Percentiles rank a stretch among this genome's conserved stretches.
phyloP scores from a whole-genome alignment of 257 asterid species.

The Plantago elongata region DNA sequence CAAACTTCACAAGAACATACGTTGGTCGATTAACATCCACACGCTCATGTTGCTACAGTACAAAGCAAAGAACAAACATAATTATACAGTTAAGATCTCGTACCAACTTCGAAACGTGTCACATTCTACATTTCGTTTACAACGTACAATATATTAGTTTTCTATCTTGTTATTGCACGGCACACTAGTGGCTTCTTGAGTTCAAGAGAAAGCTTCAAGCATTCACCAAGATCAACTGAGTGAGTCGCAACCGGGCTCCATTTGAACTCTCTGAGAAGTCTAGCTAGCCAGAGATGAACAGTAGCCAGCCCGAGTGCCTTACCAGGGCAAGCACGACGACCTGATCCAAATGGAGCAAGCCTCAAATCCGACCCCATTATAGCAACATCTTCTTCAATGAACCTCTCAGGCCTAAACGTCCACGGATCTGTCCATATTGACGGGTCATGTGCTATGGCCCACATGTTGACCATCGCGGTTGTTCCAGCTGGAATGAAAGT shows the following conservation, averaged over 20 bases:
- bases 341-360: slow-evolving; percentile 81
- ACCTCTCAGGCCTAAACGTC: slow-evolving; percentile 57
- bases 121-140: background rate
- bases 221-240: slow-evolving; percentile 40
- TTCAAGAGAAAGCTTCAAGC: slow-evolving; percentile 47
- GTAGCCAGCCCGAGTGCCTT: slow-evolving; percentile 55
- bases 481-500: slow-evolving; percentile 56
- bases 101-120: background rate
- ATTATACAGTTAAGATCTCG: background rate
- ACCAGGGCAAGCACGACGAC: slow-evolving; percentile 66
- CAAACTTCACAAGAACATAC: too few relatives aligned
- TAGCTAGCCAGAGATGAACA: slow-evolving; percentile 56
- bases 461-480: slow-evolving; percentile 73
- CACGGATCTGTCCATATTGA: slow-evolving; percentile 51
- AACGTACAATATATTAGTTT: background rate
- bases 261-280: slow-evolving; percentile 41
- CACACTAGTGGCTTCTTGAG: slow-evolving; percentile 45
- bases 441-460: slow-evolving; percentile 71
- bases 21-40: too few relatives aligned
- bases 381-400: slow-evolving; percentile 37
- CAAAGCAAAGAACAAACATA: too few relatives aligned
- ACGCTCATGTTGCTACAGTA: too few relatives aligned
- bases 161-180: slow-evolving; percentile 17
- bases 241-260: slow-evolving; percentile 33
- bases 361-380: slow-evolving; percentile 69